These are phyloP conservation scores for Royoungia palumana DNA, from an alignment of 768 basidiomycete species.

Conservation along the genomic window DNA sequence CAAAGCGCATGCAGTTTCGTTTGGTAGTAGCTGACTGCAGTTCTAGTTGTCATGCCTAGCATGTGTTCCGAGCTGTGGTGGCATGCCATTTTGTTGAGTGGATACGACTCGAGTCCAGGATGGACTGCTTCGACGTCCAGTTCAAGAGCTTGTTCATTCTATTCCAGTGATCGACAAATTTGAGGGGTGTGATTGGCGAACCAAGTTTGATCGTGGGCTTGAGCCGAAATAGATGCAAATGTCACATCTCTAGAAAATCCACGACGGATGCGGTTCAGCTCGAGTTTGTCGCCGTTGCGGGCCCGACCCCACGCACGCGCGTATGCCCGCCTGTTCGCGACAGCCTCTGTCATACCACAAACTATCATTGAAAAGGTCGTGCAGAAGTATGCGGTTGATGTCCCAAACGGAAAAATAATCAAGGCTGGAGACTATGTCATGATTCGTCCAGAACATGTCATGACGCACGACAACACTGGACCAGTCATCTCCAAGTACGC, in stretches of 20 bases:
- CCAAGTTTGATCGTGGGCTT: too few relatives aligned
- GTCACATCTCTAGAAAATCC: too few relatives aligned
- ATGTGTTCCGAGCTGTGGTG: too few relatives aligned
- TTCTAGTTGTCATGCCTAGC: too few relatives aligned
- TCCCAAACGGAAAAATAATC: constrained; percentile 74
- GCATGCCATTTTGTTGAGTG: too few relatives aligned
- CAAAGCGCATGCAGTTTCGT: constrained; percentile 36
- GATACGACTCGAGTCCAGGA: too few relatives aligned
- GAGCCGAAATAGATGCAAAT: too few relatives aligned
- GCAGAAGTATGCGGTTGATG: constrained; percentile 92
- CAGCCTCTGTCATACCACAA: constrained; percentile 53
- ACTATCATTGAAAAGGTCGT: constrained; percentile 97
- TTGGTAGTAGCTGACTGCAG: neutral
- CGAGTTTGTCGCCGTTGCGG: constrained; percentile 9
- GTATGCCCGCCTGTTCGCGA: constrained; percentile 30
- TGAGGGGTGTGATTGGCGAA: too few relatives aligned
- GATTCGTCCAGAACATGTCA: constrained; percentile 97
- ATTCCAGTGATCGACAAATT: too few relatives aligned
- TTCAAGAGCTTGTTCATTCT: too few relatives aligned
- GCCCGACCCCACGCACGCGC: neutral
- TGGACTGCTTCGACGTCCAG: too few relatives aligned
- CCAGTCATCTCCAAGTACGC: constrained; percentile 95
- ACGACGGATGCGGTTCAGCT: constrained; percentile 13
- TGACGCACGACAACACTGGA: constrained; percentile 98
- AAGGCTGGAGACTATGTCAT: constrained; percentile 99